Evolutionary conservation across 495 filamentous ascomycete genomes (phyloP), one percentile per base, ranked within the genome.

Genomic region (Hyaloscypha variabilis): DNA sequence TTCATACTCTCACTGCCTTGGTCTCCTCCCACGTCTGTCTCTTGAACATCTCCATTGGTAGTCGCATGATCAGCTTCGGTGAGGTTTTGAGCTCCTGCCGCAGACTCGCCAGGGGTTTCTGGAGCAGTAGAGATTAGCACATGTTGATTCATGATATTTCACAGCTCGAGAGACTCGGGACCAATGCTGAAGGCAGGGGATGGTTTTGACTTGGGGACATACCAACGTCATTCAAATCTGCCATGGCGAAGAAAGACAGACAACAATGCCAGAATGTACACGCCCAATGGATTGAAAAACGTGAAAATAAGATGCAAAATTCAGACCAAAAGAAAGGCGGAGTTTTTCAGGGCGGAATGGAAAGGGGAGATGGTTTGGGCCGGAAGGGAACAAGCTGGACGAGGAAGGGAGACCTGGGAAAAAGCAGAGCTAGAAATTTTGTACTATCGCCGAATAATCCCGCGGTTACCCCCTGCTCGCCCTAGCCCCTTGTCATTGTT

Each of bases 1-100:
- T 57, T 31, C 65, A 25, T 72, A 72, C 71, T 65, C 50, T 72
- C 63, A 64, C 39, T 69, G 65, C 66, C 66, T 53, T 73, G 67
- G 24, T 63, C 72, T 67, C 29, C 72, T 50, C 71, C 74, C 19
- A 54, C 73, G 21, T 42, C 73, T 31, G 65, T 75, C 17, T 74
- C 71, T 29, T 75, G 69, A 26, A 60, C 19, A 19, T 52, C 58
- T 36, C 73, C 71, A n/a, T 68, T 69, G 28, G 70, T 71, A 23
- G 68, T 62, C 50, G 69, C 73, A 66, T 69, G 62, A 63, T 68
- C 70, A 65, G 66, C 56, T 60, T 66, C 56, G 46, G 63, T 66
- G 30, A 63, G 60, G 58, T 49, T 65, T 58, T 69, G 34, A 8
- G 68, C 46, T 49, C 14, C 66, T 3, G 64, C 56, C n/a, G 60